Conservation (phyloP, 345 rosid genomes). For the Gossypium mustelinum region DNA sequence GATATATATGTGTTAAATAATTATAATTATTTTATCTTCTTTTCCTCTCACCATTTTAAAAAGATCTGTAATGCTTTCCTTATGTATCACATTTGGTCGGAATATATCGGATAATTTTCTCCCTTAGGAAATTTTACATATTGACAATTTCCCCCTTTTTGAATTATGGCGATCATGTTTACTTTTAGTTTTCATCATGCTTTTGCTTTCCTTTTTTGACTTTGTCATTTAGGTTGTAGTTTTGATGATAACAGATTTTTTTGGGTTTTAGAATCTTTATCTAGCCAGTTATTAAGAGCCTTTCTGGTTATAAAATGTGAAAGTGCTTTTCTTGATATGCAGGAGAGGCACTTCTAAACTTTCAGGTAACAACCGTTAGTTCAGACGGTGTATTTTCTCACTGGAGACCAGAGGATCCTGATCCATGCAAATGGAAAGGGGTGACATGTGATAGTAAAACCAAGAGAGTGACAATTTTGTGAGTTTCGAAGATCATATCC, state of each 20-base stretch:
- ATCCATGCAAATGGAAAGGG: constrained; percentile 95
- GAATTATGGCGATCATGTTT: constrained; percentile 3
- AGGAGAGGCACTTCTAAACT: constrained; percentile 89
- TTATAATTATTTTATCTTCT: neutral
- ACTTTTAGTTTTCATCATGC: neutral
- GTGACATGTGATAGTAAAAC: constrained; percentile 70
- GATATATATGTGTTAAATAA: constrained; percentile 8
- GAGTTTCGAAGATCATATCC: constrained; percentile 33
- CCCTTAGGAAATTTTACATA: neutral
- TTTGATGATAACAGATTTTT: neutral
- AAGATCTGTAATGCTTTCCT: neutral
- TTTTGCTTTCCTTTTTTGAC: neutral
- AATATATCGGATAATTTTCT: neutral
- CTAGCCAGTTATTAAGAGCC: neutral
- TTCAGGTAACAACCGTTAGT: constrained; percentile 51
- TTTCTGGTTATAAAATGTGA: neutral
- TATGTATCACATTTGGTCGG: neutral
- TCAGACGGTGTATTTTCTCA: constrained; percentile 65
- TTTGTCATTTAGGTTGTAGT: neutral
- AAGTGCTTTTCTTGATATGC: constrained; percentile 18
- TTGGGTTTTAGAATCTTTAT: neutral
- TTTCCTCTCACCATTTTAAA: constrained; percentile 1
- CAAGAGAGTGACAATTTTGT: constrained; percentile 82
- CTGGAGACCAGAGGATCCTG: constrained; percentile 99
- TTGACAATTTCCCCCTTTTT: neutral